phyloP scores from a whole-genome alignment of 1,284 basidiomycete species.

The Fomes fomentarius region DNA sequence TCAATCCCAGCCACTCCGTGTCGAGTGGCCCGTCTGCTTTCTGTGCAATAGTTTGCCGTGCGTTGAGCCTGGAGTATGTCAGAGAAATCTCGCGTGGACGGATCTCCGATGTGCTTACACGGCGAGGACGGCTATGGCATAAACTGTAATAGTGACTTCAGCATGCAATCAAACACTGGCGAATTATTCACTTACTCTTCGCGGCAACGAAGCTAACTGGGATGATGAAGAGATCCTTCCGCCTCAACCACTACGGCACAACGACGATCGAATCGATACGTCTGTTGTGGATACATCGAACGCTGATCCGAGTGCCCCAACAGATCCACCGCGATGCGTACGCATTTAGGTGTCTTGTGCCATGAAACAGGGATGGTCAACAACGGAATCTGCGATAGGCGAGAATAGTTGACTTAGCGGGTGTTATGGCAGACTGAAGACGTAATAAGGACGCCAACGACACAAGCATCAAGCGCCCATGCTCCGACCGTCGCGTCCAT shows the following conservation, averaged over 20 bases:
- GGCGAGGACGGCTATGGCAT: too few species aligned
- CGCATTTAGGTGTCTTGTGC: background rate
- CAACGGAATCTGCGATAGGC: background rate
- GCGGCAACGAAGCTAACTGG: too few species aligned
- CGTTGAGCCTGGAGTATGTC: too few species aligned
- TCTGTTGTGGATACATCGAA: constrained; percentile 22
- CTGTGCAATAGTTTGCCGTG: background rate
- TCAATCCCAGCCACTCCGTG: background rate
- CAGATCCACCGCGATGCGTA: background rate
- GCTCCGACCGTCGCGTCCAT: background rate
- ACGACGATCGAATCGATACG: too few species aligned
- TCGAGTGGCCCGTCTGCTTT: background rate
- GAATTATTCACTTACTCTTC: too few species aligned
- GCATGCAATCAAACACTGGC: too few species aligned
- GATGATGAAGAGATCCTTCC: background rate
- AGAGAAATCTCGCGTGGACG: too few species aligned
- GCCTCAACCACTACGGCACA: too few species aligned
- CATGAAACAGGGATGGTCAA: background rate
- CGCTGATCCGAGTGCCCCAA: constrained; percentile 14
- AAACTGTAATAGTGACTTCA: too few species aligned
- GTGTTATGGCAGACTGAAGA: background rate
- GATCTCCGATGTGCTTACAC: too few species aligned
- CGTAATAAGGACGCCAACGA: background rate
- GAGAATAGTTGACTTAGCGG: background rate
- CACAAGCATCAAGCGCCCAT: background rate